Conservation (phyloP, 163 green algal species). For the Chlorella variabilis region DNA sequence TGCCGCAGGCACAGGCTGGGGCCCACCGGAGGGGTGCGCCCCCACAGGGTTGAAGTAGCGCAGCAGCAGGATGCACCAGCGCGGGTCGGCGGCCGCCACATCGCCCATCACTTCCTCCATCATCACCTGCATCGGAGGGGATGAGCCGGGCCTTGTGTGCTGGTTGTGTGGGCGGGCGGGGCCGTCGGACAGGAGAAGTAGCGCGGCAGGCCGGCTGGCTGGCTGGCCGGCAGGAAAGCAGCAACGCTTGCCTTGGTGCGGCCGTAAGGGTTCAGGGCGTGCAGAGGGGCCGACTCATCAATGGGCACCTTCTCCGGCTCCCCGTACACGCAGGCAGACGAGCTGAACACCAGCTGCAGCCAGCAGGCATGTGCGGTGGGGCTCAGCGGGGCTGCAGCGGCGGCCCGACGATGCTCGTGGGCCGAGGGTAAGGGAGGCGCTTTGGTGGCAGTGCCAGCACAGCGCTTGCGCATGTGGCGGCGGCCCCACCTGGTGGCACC, state of each 20-base stretch:
- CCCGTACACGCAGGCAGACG: slow-evolving; percentile 97
- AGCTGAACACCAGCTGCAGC: slow-evolving; percentile 93
- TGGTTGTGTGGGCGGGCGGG: too few relatives aligned
- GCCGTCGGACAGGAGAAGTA: too few relatives aligned
- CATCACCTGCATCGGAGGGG: slow-evolving; percentile 77
- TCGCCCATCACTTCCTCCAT: slow-evolving; percentile 90
- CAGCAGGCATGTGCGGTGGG: background rate
- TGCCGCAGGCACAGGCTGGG: background rate
- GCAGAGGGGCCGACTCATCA: slow-evolving; percentile 83
- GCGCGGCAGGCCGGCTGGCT: too few relatives aligned
- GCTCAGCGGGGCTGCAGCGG: too few relatives aligned
- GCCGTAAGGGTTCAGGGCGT: slow-evolving; percentile 88
- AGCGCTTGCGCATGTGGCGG: too few relatives aligned
- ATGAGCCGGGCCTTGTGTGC: too few relatives aligned
- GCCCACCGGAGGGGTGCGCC: slow-evolving; percentile 89
- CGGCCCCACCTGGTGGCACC: background rate
- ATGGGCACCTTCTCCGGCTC: slow-evolving; percentile 88
- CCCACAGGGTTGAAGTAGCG: slow-evolving; percentile 99
- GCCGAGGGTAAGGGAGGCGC: too few relatives aligned
- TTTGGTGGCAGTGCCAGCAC: too few relatives aligned
- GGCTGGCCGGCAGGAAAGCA: background rate
- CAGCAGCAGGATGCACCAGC: slow-evolving; percentile 92
- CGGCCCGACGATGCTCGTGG: background rate
- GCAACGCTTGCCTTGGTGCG: slow-evolving; percentile 76
- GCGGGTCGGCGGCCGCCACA: slow-evolving; percentile 55